Evolutionary conservation across 768 basidiomycete genomes (phyloP).

Genomic region (Rossbeevera mucosa): DNA sequence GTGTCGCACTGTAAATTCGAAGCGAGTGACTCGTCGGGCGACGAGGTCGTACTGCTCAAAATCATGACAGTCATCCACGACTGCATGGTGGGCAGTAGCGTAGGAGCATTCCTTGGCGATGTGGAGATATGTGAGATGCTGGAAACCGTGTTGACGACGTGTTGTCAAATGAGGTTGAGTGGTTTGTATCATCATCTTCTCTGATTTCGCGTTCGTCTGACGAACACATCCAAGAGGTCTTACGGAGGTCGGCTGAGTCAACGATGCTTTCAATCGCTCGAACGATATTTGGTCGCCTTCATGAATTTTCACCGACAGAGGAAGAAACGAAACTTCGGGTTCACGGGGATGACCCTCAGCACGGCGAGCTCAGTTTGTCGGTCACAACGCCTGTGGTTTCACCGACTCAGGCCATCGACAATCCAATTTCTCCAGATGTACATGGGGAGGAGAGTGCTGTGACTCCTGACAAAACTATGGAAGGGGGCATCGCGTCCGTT

Average conservation of each 20-base stretch:
- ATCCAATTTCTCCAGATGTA: slow-evolving; percentile 8
- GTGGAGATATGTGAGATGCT: slow-evolving; percentile 97
- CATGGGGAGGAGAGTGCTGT: slow-evolving; percentile 9
- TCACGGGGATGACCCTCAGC: slow-evolving; percentile 46
- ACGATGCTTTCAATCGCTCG: slow-evolving; percentile 87
- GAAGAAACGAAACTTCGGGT: slow-evolving; percentile 64
- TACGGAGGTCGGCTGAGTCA: slow-evolving; percentile 82
- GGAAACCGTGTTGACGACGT: slow-evolving; percentile 94
- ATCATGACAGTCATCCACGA: slow-evolving; percentile 88
- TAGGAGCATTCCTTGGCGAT: slow-evolving; percentile 76
- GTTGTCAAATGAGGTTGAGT: slow-evolving; percentile 94
- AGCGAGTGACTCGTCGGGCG: slow-evolving; percentile 93
- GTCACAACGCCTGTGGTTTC: slow-evolving; percentile 38
- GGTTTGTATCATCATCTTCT: slow-evolving; percentile 48
- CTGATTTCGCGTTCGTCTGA: slow-evolving; percentile 10
- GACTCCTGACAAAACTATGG: slow-evolving; percentile 6
- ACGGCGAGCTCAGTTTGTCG: slow-evolving; percentile 59
- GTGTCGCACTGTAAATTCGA: slow-evolving; percentile 98
- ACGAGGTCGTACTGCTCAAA: slow-evolving; percentile 91
- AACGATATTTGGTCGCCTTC: slow-evolving; percentile 73
- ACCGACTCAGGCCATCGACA: slow-evolving; percentile 18
- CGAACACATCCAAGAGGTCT: slow-evolving; percentile 53
- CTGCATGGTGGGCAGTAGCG: slow-evolving; percentile 60
- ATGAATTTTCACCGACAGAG: slow-evolving; percentile 52
- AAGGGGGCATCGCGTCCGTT: slow-evolving; percentile 33